Conservation (phyloP, 257 asterid species). For the Parsonsia alboflavescens region DNA sequence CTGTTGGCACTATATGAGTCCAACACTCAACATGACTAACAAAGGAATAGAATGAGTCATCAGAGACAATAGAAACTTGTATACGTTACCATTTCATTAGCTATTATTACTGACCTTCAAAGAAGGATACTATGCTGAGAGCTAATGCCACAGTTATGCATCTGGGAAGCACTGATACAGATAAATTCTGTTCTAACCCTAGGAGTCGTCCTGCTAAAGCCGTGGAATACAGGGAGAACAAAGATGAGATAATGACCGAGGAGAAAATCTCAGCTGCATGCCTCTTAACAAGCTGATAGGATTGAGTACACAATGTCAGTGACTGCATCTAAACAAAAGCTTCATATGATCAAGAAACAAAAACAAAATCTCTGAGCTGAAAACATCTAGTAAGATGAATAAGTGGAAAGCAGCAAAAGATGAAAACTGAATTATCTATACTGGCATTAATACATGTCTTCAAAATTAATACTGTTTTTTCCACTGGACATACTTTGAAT, state of each 20-base stretch:
- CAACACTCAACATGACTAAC: not conserved
- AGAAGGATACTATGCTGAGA: constrained; percentile 90
- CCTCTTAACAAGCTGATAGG: constrained; percentile 80
- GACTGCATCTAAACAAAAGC: not conserved
- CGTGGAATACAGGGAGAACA: constrained; percentile 87
- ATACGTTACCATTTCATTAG: not conserved
- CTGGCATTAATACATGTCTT: not conserved
- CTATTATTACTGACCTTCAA: constrained; percentile 59
- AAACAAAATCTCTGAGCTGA: not conserved
- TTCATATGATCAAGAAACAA: not conserved
- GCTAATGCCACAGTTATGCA: constrained; percentile 99
- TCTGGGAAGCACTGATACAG: constrained; percentile 89
- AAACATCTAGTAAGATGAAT: not conserved
- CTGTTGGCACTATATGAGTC: not conserved
- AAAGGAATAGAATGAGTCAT: not conserved
- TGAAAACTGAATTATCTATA: not conserved
- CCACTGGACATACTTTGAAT: not conserved
- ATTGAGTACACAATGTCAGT: not conserved
- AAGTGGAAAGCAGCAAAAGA: not conserved
- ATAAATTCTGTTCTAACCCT: constrained; percentile 64
- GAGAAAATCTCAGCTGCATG: constrained; percentile 98
- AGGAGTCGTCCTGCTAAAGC: constrained; percentile 79
- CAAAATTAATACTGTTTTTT: not conserved
- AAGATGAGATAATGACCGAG: constrained; percentile 65
- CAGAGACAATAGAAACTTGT: not conserved